These are phyloP conservation scores for Bombardia bombarda DNA, from an alignment of 495 filamentous ascomycete genomes.

Conservation along the genomic window DNA sequence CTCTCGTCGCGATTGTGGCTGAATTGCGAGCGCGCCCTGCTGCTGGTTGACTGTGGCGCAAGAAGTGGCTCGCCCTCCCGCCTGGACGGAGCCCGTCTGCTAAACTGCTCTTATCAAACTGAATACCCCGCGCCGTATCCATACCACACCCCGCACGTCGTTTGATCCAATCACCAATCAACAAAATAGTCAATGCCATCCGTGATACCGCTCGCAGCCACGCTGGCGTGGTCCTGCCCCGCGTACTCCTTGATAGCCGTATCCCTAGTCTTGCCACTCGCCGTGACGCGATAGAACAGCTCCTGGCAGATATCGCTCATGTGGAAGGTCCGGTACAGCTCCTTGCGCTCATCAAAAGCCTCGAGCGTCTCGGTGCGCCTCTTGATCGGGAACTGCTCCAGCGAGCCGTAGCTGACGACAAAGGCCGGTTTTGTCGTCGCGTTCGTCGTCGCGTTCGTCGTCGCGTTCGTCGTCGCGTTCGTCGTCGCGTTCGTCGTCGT, in stretches of 20 bases:
- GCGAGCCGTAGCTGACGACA: slow-evolving; percentile 9
- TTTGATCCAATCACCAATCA: too few relatives aligned
- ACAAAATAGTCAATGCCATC: slow-evolving; percentile 21
- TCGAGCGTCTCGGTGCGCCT: slow-evolving; percentile 13
- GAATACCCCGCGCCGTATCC: too few relatives aligned
- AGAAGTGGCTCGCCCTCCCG: too few relatives aligned
- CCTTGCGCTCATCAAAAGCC: slow-evolving; percentile 11
- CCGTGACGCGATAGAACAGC: slow-evolving; percentile 10
- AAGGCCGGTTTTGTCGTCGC: slow-evolving; percentile 2
- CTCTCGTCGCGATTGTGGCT: too few relatives aligned
- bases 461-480: not conserved
- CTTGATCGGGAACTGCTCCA: slow-evolving; percentile 14
- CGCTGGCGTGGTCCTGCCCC: slow-evolving; percentile 15
- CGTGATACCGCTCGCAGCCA: slow-evolving; percentile 13
- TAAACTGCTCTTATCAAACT: too few relatives aligned
- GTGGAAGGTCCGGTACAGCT: not conserved
- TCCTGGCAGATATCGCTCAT: slow-evolving; percentile 15
- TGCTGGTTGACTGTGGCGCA: too few relatives aligned
- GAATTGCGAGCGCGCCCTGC: too few relatives aligned
- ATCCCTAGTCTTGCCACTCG: slow-evolving; percentile 12
- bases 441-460: not conserved
- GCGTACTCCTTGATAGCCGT: slow-evolving; percentile 15
- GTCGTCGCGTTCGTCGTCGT: not conserved
- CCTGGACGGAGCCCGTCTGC: too few relatives aligned
- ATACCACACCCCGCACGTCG: too few relatives aligned